Percentiles rank a stretch among this genome's conserved stretches.
Evolutionary conservation across 2,329 filamentous ascomycete genomes (phyloP).

Genomic region (Verticillium nubilum): DNA sequence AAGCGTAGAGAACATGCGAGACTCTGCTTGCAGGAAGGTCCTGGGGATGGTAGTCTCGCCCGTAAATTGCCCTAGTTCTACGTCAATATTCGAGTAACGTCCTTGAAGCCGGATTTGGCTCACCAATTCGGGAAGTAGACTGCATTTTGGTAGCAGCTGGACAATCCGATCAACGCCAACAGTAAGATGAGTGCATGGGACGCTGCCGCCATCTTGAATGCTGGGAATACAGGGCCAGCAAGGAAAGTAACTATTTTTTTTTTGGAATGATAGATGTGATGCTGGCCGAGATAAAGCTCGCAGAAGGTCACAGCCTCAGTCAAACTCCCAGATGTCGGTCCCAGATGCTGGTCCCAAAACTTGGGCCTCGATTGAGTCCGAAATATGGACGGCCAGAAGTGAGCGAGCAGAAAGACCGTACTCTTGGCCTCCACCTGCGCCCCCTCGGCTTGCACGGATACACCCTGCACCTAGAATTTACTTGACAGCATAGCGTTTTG

Average conservation of each 20-base stretch:
- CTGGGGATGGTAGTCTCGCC: conserved; percentile 64
- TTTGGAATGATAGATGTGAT: background rate
- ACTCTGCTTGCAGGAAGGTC: conserved; percentile 64
- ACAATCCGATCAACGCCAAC: background rate
- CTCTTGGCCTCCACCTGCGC: background rate
- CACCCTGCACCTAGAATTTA: no score
- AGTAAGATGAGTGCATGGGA: background rate
- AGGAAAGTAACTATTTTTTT: background rate
- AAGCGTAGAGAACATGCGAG: conserved; percentile 75
- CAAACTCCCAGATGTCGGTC: background rate
- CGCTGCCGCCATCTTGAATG: background rate
- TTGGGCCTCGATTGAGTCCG: background rate
- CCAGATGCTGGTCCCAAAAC: background rate
- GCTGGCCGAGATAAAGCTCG: no score
- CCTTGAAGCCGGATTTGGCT: conserved; percentile 9
- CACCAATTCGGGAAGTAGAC: conserved; percentile 47
- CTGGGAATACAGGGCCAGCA: background rate
- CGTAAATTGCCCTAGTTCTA: conserved; percentile 62
- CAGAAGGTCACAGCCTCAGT: background rate
- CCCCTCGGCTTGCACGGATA: background rate
- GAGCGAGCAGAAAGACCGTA: background rate
- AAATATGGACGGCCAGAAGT: background rate
- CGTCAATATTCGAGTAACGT: rapidly evolving
- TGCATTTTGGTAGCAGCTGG: conserved; percentile 32
- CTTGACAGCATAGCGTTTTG: no score